Base-by-base conservation (phyloP, 176 grass and related monocot genomes). In the Thinopyrum elongatum region DNA sequence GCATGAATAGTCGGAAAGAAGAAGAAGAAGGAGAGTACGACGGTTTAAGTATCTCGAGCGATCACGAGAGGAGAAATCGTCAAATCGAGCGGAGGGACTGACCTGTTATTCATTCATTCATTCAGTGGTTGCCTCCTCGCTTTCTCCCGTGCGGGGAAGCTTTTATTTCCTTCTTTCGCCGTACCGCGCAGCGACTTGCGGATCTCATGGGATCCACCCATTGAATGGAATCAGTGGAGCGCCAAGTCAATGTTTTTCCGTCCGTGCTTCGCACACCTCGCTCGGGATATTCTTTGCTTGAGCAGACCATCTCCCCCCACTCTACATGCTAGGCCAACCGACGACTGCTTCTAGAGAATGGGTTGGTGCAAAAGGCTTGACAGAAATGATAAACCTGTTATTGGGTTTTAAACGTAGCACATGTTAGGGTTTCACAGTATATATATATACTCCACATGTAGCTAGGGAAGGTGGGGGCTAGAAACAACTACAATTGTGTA, bases 251-350 rank as follows among this genome's bases (percentile, higher is more conserved):
- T 38, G 59, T 9, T 64, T 38, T 23, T 39, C 73, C 15, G 74
- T 36, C 41, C 89, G 34, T 65, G 26, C 38, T 59, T 19, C 70
- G 65, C 27, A 35, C 70, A 26, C 51, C 41, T 66, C 67, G 4
- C 8, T 26, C 55, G 76, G 76, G 76, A 80, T 76, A 80, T 87
- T 91, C 83, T 84, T 80, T 84, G 81, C 76, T 91, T 87, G 28
- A 14, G 46, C 68, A 8, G 10, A 72, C 25, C 7, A 62, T 39
- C 19, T 28, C 65, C 79, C 59, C 25, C 39, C 6, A 1, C 64
- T 21, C 53, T 33, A 16, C 42, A 29, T 53, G 51, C 62, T 77
- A 59, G 46, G 59, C 60, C 60, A 60, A 68, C 58, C 69, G 11
- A 35, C 42, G 8, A 36, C 17, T 29, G 74, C 85, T 91, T 91